These are phyloP conservation scores for Clonostachys rosea DNA, from an alignment of 2,329 filamentous ascomycete genomes.

Conservation along the genomic window DNA sequence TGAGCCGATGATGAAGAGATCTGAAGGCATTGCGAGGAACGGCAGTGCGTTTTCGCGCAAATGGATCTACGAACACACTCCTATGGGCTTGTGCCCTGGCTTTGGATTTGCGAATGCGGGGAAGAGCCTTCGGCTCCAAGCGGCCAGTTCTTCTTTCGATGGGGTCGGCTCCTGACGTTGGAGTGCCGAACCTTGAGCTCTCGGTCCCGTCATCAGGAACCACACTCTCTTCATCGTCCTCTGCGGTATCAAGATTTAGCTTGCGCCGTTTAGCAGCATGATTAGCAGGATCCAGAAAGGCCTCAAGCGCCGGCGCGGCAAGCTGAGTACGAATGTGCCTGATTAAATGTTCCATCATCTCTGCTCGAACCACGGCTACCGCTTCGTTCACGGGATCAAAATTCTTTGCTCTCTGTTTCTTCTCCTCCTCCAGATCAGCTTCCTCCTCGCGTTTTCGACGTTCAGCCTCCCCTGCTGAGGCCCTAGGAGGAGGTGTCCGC, in stretches of 20 bases:
- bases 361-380: slow-evolving; percentile 69
- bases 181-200: slow-evolving; percentile 58
- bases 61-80: slow-evolving; percentile 63
- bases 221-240: slow-evolving; percentile 47
- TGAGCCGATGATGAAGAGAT: slow-evolving; percentile 73
- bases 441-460: slow-evolving; percentile 68
- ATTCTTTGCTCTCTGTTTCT: slow-evolving; percentile 78
- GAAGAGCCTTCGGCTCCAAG: slow-evolving; percentile 56
- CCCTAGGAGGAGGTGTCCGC: slow-evolving; percentile 12
- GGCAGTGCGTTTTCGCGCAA: slow-evolving; percentile 42
- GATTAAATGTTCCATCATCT: slow-evolving; percentile 82
- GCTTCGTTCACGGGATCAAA: slow-evolving; percentile 89
- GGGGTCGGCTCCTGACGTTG: slow-evolving; percentile 57
- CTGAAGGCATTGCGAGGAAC: slow-evolving; percentile 59
- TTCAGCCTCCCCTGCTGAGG: slow-evolving; percentile 61
- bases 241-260: slow-evolving; percentile 69
- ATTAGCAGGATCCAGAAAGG: slow-evolving; percentile 77
- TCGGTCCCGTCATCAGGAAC: slow-evolving; percentile 56
- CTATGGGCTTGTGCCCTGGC: slow-evolving; percentile 46
- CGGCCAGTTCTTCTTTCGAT: slow-evolving; percentile 56
- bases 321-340: slow-evolving; percentile 86
- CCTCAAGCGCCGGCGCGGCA: slow-evolving; percentile 73
- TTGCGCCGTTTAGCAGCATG: slow-evolving; percentile 76
- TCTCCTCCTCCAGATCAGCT: slow-evolving; percentile 83
- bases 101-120: slow-evolving; percentile 70